Percentiles rank a stretch among this genome's conserved stretches.
Conservation (phyloP, 495 filamentous ascomycete species). For the Platismatia glauca region DNA sequence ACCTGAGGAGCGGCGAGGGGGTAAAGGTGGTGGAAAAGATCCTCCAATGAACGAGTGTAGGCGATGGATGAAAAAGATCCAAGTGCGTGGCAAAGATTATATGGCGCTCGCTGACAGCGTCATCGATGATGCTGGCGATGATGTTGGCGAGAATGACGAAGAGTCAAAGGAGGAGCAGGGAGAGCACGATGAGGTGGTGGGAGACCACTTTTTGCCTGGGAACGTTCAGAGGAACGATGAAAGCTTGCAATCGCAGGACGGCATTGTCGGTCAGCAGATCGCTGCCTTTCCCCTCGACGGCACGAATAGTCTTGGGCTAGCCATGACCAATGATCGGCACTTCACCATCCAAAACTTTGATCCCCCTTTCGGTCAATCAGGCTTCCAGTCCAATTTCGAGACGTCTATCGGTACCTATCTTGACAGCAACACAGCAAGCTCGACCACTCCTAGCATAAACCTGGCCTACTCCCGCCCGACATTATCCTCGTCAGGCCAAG, state of each 20-base stretch:
- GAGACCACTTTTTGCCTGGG: not conserved
- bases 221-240: not conserved
- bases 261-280: not conserved
- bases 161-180: not conserved
- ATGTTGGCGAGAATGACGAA: not conserved
- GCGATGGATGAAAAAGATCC: constrained; percentile 71
- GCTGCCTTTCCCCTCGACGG: not conserved
- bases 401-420: not conserved
- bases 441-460: not conserved
- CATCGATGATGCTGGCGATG: not conserved
- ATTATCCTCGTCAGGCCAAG: not conserved
- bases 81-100: constrained; percentile 25
- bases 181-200: not conserved
- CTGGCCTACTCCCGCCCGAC: not conserved
- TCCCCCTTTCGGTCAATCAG: not conserved
- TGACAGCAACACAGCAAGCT: not conserved
- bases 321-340: not conserved
- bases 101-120: not conserved
- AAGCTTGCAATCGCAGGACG: not conserved
- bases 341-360: not conserved
- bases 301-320: not conserved
- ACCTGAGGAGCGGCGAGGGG: constrained; percentile 58
- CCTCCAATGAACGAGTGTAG: constrained; percentile 75
- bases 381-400: not conserved
- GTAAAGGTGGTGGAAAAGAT: constrained; percentile 74